phyloP scores from a whole-genome alignment of 2,329 filamentous ascomycete species.

The Alternaria triticina region DNA sequence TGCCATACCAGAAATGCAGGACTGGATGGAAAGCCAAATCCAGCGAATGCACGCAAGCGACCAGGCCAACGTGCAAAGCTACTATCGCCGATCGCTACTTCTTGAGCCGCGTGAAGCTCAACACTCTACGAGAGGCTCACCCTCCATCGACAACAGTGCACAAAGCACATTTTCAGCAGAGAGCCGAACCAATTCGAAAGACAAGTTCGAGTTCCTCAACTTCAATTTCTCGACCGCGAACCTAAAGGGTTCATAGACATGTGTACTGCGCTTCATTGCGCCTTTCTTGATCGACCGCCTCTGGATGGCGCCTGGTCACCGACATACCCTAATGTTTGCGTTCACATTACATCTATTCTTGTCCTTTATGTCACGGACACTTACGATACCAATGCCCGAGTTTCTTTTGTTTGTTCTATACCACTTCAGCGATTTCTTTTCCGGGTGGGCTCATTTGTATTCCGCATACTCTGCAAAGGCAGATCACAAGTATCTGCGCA shows the following conservation, averaged over 20 bases:
- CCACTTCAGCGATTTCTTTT: constrained; percentile 63
- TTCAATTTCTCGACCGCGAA: constrained; percentile 44
- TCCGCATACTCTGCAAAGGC: constrained; percentile 4
- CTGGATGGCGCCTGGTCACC: constrained; percentile 19
- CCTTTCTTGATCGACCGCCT: constrained; percentile 10
- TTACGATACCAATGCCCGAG: constrained; percentile 42
- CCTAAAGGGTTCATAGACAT: constrained; percentile 42
- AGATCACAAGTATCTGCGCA: constrained; percentile 10
- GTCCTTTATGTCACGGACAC: constrained; percentile 31
- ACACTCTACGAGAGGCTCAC: constrained; percentile 33
- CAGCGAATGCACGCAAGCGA: constrained; percentile 72
- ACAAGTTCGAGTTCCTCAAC: constrained; percentile 48
- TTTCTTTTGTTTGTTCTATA: constrained; percentile 43
- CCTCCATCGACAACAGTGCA: constrained; percentile 34
- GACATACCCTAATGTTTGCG: constrained; percentile 32
- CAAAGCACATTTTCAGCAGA: constrained; percentile 35
- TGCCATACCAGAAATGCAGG: constrained; percentile 86
- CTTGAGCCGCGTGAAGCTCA: constrained; percentile 74
- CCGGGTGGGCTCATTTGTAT: constrained; percentile 59
- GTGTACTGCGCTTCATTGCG: constrained; percentile 25
- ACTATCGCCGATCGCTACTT: constrained; percentile 83
- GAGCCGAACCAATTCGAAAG: constrained; percentile 39
- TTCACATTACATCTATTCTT: constrained; percentile 25
- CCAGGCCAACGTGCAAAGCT: constrained; percentile 67
- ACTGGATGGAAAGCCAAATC: constrained; percentile 88